Base-by-base conservation (phyloP, 306 rosid species). In the barrel medic (Medicago truncatula) region DNA sequence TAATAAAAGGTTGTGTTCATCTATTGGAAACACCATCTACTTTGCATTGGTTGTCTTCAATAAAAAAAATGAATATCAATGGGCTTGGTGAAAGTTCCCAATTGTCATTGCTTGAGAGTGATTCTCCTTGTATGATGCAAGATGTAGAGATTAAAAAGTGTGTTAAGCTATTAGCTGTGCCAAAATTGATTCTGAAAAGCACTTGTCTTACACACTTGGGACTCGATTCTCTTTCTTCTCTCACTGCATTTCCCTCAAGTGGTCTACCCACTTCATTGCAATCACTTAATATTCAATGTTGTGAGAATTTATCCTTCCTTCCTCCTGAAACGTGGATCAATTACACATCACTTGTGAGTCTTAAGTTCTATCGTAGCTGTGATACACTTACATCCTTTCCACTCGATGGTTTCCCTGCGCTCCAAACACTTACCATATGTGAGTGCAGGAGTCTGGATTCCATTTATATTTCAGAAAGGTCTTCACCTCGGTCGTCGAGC, bases 261-360 rank as follows among this genome's bases (percentile, higher is more conserved):
- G 71, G 54, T 43, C 18, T 67, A 43, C 71, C 71, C 2, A 68
- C 59, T 25, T 68, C 73, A 10, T 47, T 68, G 59, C 59, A 9
- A 4, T 13, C 23, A 23, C 58, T 68, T 25, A 0, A 0, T 1
- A 68, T 68, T 28, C 0, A 0, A 0, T 0, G 4, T 1, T 46
- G 73, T 25, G 5, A 25, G 43, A 23, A 68, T 8, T 46, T 46
- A 68, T 28, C 31, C 31, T 28, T 28, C 31, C 31, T 28, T 3
- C 31, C 31, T 7, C 41, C 9, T 14, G 59, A 68, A 25, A 68
- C 43, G 8, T 68, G 73, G 59, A 46, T 25, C 23, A 68, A 47
- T 44, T 68, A 68, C 73, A 46, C 41, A 8, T 23, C 4, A 4
- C 73, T 68, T 46, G 13, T 7, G 20, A 1, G 0, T 1, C 1